Conservation (phyloP, 495 filamentous ascomycete genomes). For the Hyaloscypha bicolor region DNA sequence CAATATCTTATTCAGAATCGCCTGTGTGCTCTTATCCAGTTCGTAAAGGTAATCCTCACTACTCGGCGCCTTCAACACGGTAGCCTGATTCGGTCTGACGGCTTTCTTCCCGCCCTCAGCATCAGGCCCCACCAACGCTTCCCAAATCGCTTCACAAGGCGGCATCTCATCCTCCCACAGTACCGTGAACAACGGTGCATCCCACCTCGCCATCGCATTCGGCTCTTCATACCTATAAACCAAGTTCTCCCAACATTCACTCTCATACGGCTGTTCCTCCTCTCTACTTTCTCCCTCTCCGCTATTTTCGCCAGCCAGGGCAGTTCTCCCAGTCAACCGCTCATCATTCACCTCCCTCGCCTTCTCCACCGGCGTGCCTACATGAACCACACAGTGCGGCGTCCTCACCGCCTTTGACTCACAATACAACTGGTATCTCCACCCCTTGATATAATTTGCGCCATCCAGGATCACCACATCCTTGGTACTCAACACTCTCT, state of each 20-base stretch:
- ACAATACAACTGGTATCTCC: slow-evolving; percentile 93
- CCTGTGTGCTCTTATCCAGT: slow-evolving; percentile 83
- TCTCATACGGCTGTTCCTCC: slow-evolving; percentile 59
- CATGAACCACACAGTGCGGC: slow-evolving; percentile 81
- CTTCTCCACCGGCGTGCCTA: slow-evolving; percentile 74
- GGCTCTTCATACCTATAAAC: slow-evolving; percentile 97
- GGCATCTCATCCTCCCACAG: slow-evolving; percentile 75
- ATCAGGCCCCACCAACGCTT: slow-evolving; percentile 64
- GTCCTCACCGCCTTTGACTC: slow-evolving; percentile 88
- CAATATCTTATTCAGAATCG: slow-evolving; percentile 74
- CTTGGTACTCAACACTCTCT: slow-evolving; percentile 74
- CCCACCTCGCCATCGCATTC: slow-evolving; percentile 93
- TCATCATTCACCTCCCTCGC: slow-evolving; percentile 63
- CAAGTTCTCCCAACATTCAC: slow-evolving; percentile 83
- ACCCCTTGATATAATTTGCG: slow-evolving; percentile 98
- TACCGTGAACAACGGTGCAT: slow-evolving; percentile 90
- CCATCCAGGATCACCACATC: slow-evolving; percentile 89
- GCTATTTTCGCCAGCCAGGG: slow-evolving; percentile 13
- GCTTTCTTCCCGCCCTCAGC: slow-evolving; percentile 45
- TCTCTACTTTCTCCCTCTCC: slow-evolving; percentile 31
- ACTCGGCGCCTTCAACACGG: slow-evolving; percentile 63
- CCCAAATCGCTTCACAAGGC: slow-evolving; percentile 73
- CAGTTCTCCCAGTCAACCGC: slow-evolving; percentile 35
- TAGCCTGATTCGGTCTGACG: slow-evolving; percentile 79
- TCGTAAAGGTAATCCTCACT: slow-evolving; percentile 81